These are phyloP conservation scores for Fimicolochytrium jonesii DNA, from an alignment of 192 early-diverging fungal genomes.

Conservation along the genomic window DNA sequence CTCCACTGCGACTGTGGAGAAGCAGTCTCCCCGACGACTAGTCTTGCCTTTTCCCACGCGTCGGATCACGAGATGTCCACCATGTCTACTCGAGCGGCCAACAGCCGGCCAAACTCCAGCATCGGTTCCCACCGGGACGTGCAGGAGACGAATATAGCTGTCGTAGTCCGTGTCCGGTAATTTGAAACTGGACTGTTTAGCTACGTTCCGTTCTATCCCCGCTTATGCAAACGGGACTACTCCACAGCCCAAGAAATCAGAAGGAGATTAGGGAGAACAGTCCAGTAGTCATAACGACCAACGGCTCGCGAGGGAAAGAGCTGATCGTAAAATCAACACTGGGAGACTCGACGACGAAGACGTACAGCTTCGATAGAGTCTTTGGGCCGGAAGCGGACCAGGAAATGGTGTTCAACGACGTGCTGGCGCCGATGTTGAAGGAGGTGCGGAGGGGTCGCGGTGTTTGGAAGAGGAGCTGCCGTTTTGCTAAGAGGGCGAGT, in stretches of 20 bases:
- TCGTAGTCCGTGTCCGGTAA: constrained; percentile 48
- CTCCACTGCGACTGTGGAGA: too few species aligned
- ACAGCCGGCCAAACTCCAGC: background rate
- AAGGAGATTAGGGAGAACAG: constrained; percentile 68
- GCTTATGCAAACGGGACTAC: too few species aligned
- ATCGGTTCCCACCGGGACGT: constrained; percentile 15
- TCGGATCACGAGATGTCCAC: too few species aligned
- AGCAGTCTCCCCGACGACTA: too few species aligned
- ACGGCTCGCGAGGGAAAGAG: constrained; percentile 53
- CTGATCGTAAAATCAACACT: constrained; percentile 47
- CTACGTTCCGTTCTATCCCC: too few species aligned
- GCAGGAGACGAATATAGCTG: constrained; percentile 49
- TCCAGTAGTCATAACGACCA: constrained; percentile 52
- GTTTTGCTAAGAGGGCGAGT: too few species aligned
- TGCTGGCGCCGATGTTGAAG: constrained; percentile 78
- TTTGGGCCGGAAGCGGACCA: constrained; percentile 87
- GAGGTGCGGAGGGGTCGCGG: too few species aligned
- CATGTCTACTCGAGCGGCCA: too few species aligned
- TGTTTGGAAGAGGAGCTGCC: too few species aligned
- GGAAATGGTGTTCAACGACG: constrained; percentile 71
- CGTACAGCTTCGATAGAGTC: constrained; percentile 87
- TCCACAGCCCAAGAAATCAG: constrained; percentile 46
- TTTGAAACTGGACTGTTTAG: too few species aligned
- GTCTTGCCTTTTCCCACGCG: too few species aligned
- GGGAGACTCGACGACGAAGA: constrained; percentile 54